Base-by-base conservation (phyloP, 805 yeast species). In the Cephaloascus fragrans region DNA sequence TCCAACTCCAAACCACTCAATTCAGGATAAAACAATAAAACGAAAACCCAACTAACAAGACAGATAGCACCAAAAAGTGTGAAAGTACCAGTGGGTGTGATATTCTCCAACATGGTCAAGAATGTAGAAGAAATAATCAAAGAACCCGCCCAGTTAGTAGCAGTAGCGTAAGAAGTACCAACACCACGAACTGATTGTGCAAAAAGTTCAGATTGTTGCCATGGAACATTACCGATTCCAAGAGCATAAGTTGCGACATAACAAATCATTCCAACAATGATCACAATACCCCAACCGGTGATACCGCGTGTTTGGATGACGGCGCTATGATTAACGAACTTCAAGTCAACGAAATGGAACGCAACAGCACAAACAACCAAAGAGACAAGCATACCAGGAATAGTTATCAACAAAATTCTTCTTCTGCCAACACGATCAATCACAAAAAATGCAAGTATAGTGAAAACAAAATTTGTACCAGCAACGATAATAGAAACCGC, bases 141-240 rank as follows among this genome's bases (percentile, higher is more conserved):
- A 18, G 96, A 87, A 38, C 97, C 97, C 4, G 87, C 77, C 98
- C 98, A 90, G 65, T 90, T 90, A 34, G 89, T 80, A 14, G 93
- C 90, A 10, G 97, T 86, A 2, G 96, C 88, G 52, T 77, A 81
- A 42, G 95, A 85, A 8, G 88, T 80, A 44, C 97, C 97, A 36
- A 87, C 71, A 42, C 96, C 95, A 57, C 98, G 78, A 26, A 90
- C 96, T 44, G 79, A 75, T 69, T 89, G 95, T 28, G 97, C 93
- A 65, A 93, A 88, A 53, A 90, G 67, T 62, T 90, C 98, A 41
- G 90, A 83, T 56, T 93, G 97, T 56, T 90, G 96, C 98, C 98
- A 90, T 41, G 97, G 97, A 40, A 87, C 93, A 59, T 90, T 89
- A 63, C 98, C 98, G 48, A 89, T 85, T 48, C 97, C 97, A 47